Conservation (phyloP, 768 basidiomycete species). For the Lepiota venenata region DNA sequence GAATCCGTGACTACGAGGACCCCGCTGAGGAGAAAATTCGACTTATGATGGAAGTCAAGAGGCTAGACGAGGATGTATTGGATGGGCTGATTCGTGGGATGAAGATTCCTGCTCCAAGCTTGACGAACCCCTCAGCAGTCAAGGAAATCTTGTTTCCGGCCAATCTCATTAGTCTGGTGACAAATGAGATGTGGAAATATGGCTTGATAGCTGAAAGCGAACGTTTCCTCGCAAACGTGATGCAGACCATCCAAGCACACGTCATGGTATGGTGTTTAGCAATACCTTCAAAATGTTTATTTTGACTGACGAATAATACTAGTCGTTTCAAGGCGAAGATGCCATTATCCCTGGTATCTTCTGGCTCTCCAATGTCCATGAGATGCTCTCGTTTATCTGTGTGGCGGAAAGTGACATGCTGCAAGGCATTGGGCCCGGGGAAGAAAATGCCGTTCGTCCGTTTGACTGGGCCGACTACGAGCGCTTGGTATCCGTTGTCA, state of each 20-base stretch:
- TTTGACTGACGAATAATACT: slow-evolving; percentile 9
- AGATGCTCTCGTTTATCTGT: slow-evolving; percentile 98
- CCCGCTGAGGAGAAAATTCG: slow-evolving; percentile 94
- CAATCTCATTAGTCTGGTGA: slow-evolving; percentile 93
- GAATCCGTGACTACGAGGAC: slow-evolving; percentile 79
- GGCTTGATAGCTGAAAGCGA: slow-evolving; percentile 96
- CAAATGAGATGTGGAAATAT: slow-evolving; percentile 99
- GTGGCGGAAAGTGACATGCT: slow-evolving; percentile 99
- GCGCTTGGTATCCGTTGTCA: slow-evolving; percentile 94
- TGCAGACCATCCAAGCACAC: slow-evolving; percentile 96
- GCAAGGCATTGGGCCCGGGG: slow-evolving; percentile 95
- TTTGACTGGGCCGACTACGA: slow-evolving; percentile 99
- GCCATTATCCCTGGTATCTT: slow-evolving; percentile 95
- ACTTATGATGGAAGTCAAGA: slow-evolving; percentile 87
- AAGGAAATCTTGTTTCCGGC: slow-evolving; percentile 99
- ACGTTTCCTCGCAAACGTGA: slow-evolving; percentile 96
- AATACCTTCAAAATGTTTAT: not conserved
- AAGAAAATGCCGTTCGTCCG: slow-evolving; percentile 85
- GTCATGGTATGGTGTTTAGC: slow-evolving; percentile 76
- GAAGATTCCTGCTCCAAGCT: slow-evolving; percentile 89
- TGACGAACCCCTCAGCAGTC: slow-evolving; percentile 87
- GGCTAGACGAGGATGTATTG: slow-evolving; percentile 90
- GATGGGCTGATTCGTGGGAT: slow-evolving; percentile 86
- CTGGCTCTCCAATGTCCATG: slow-evolving; percentile 99
- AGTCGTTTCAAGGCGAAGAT: slow-evolving; percentile 93